Conservation (phyloP, 208 protist species). For the Balamuthia mandrillaris region DNA sequence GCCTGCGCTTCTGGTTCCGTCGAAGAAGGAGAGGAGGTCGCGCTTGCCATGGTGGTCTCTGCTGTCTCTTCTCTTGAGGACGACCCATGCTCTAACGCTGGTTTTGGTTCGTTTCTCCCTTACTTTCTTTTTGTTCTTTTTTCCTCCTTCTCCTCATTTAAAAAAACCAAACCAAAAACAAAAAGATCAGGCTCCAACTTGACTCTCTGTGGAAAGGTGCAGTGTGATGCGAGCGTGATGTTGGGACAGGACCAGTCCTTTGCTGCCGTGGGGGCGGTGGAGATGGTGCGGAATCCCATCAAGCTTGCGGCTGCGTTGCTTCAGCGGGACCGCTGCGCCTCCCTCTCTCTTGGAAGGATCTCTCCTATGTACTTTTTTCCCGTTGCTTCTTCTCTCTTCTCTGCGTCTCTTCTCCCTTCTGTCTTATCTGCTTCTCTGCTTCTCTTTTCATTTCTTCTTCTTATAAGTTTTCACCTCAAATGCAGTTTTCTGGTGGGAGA, state of each 20-base stretch:
- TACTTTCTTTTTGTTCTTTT: too few relatives aligned
- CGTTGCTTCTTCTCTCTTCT: background rate
- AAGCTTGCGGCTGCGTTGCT: background rate
- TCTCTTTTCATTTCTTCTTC: background rate
- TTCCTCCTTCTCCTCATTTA: too few relatives aligned
- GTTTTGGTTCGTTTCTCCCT: background rate
- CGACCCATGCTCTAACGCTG: background rate
- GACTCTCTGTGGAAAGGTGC: background rate
- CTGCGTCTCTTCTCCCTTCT: background rate
- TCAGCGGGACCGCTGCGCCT: background rate
- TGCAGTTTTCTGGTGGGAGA: background rate
- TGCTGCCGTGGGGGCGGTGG: background rate
- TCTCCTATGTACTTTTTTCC: background rate
- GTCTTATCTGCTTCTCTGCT: background rate
- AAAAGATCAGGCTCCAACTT: background rate
- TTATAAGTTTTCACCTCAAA: background rate
- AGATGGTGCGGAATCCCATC: background rate
- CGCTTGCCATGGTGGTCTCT: background rate
- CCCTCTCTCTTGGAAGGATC: background rate
- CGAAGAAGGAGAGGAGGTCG: too few relatives aligned
- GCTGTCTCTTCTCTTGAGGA: background rate
- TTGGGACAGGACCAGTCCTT: background rate
- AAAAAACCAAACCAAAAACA: too few relatives aligned
- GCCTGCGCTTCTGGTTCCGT: too few relatives aligned
- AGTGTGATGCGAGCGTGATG: background rate